These are phyloP conservation scores for Pythium volutum DNA, from an alignment of 352 stramenopile genomes.

Conservation along the genomic window DNA sequence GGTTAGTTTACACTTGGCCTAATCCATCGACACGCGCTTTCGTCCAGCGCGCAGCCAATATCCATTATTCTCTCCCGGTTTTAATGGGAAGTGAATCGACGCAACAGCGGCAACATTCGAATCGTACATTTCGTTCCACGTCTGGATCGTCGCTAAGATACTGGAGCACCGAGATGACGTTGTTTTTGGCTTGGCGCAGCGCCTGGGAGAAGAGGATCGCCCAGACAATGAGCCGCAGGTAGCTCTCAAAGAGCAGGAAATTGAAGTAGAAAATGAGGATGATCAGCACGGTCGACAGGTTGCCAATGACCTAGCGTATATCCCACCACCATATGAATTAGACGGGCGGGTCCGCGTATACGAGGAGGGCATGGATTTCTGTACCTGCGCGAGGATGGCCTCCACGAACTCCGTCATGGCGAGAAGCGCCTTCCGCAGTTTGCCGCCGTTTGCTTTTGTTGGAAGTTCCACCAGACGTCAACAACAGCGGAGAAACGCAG, in stretches of 20 bases:
- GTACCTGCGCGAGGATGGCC: slow-evolving; percentile 80
- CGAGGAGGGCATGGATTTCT: background rate
- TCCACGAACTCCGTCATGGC: slow-evolving; percentile 82
- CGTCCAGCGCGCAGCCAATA: too few relatives aligned
- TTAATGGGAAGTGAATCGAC: too few relatives aligned
- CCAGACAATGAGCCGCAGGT: slow-evolving; percentile 85
- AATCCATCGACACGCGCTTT: too few relatives aligned
- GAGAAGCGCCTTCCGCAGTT: background rate
- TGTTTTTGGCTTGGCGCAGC: slow-evolving; percentile 83
- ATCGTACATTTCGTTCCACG: slow-evolving; percentile 63
- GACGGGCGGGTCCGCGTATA: too few relatives aligned
- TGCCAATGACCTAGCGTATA: slow-evolving; percentile 64
- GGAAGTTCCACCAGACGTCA: slow-evolving; percentile 16
- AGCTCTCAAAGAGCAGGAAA: slow-evolving; percentile 89
- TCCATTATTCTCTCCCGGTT: too few relatives aligned
- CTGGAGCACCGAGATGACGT: slow-evolving; percentile 74
- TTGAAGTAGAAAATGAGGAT: slow-evolving; percentile 88
- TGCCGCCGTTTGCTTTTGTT: slow-evolving; percentile 4
- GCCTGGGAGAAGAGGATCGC: slow-evolving; percentile 84
- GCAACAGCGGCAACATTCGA: too few relatives aligned
- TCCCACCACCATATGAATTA: background rate
- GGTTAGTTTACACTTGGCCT: too few relatives aligned
- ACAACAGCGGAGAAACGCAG: slow-evolving; percentile 11
- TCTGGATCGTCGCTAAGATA: slow-evolving; percentile 83
- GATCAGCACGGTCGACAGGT: slow-evolving; percentile 85